Percentiles rank a stretch among this genome's conserved stretches.
These are phyloP conservation scores for Globisporangium irregulare DNA, from an alignment of 352 stramenopile species.

Conservation along the genomic window DNA sequence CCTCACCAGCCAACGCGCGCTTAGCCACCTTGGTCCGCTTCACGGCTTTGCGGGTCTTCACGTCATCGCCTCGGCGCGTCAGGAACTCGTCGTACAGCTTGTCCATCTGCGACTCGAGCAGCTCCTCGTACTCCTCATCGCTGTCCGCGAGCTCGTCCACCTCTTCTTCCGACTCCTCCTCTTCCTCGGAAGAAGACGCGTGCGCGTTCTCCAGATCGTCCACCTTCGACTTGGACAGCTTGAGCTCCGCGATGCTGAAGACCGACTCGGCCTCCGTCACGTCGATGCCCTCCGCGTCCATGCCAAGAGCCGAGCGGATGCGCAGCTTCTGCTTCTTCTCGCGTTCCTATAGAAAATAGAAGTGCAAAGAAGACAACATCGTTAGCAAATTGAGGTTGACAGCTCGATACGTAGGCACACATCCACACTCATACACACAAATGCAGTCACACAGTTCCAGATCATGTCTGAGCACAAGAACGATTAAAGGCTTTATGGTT, in stretches of 20 bases:
- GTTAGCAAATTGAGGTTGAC: not conserved
- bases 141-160: conserved; percentile 51
- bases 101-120: conserved; percentile 83
- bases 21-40: conserved; percentile 87
- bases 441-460: conserved; percentile 9
- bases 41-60: conserved; percentile 80
- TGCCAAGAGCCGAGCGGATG: conserved; percentile 73
- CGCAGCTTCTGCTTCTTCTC: conserved; percentile 85
- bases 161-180: conserved; percentile 31
- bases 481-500: conserved; percentile 76
- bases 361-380: conserved; percentile 7
- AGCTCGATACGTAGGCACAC: not conserved
- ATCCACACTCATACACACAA: conserved; percentile 22
- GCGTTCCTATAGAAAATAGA: conserved; percentile 49
- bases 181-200: conserved; percentile 39
- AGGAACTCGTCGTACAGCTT: conserved; percentile 84
- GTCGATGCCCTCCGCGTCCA: conserved; percentile 83
- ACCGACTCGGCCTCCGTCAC: conserved; percentile 75
- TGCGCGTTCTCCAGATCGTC: conserved; percentile 74
- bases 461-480: conserved; percentile 90
- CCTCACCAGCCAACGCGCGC: conserved; percentile 74
- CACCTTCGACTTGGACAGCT: conserved; percentile 73
- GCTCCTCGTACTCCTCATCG: conserved; percentile 76
- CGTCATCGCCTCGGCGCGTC: conserved; percentile 67
- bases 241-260: conserved; percentile 79